These are phyloP conservation scores for Mariannaea elegans DNA, from an alignment of 2,329 filamentous ascomycete species.

Conservation along the genomic window DNA sequence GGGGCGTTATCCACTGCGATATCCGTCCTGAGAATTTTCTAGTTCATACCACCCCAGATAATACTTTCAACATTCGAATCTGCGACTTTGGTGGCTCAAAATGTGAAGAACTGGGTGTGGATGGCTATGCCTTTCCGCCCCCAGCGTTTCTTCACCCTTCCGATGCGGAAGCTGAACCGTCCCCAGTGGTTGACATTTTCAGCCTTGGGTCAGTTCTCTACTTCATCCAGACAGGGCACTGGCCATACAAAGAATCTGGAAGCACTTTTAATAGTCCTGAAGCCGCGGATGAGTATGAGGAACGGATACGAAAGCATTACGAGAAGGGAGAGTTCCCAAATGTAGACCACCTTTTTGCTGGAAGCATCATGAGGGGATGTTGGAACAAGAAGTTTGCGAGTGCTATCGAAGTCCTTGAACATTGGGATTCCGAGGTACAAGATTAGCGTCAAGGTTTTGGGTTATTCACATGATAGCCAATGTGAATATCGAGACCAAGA, in stretches of 20 bases:
- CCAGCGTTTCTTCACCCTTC: conserved; percentile 23
- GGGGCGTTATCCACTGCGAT: conserved; percentile 46
- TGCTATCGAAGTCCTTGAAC: not conserved
- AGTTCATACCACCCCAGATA: conserved; percentile 36
- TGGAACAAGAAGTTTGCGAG: conserved; percentile 2
- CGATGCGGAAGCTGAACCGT: conserved; percentile 3
- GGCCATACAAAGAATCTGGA: conserved; percentile 23
- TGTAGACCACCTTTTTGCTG: not conserved
- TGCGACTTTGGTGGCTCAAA: conserved; percentile 46
- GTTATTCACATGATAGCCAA: not conserved
- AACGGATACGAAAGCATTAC: conserved; percentile 21
- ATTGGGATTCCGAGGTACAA: not conserved
- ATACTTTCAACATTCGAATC: conserved; percentile 41
- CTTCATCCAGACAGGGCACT: conserved; percentile 26
- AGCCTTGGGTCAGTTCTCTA: conserved; percentile 33
- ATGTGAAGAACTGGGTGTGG: conserved; percentile 41
- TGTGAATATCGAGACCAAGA: no score
- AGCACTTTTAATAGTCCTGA: conserved; percentile 13
- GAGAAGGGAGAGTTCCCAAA: conserved; percentile 21
- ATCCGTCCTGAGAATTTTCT: conserved; percentile 44
- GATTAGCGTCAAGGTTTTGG: not conserved
- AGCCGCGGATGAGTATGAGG: conserved; percentile 24
- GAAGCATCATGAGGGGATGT: conserved; percentile 3
- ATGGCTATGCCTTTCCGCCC: conserved; percentile 37
- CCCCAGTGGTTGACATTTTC: conserved; percentile 22